Evolutionary conservation across 768 basidiomycete species (phyloP).

Genomic region (Holtermannia corniformis): DNA sequence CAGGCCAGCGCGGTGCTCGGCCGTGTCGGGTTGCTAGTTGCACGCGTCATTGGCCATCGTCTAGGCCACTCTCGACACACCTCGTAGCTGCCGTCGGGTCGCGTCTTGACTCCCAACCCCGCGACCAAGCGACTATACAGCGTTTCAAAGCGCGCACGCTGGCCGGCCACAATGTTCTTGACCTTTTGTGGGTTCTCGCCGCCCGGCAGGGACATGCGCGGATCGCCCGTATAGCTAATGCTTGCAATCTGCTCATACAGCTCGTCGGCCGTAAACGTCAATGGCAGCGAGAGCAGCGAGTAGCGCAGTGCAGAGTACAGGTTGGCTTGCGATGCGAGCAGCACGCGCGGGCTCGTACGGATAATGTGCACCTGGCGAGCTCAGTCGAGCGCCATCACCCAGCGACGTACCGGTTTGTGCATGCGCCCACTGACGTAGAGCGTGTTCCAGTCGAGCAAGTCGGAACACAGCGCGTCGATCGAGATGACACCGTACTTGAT

Average conservation of each 20-base stretch:
- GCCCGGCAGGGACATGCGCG: slow-evolving; percentile 76
- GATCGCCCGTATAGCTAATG: slow-evolving; percentile 66
- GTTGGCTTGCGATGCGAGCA: slow-evolving; percentile 88
- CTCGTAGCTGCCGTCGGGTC: background rate
- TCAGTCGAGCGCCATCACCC: no score
- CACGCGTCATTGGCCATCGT: background rate
- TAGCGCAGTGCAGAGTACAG: slow-evolving; percentile 78
- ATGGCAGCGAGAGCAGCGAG: slow-evolving; percentile 77
- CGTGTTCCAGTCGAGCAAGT: slow-evolving; percentile 84
- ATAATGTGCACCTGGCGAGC: slow-evolving; percentile 7
- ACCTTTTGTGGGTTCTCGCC: slow-evolving; percentile 93
- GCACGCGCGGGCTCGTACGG: slow-evolving; percentile 41
- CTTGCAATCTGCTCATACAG: slow-evolving; percentile 79
- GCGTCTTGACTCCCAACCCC: slow-evolving; percentile 48
- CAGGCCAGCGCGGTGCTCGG: slow-evolving; percentile 61
- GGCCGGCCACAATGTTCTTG: slow-evolving; percentile 78
- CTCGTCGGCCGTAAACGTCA: slow-evolving; percentile 66
- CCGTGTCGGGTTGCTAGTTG: slow-evolving; percentile 56
- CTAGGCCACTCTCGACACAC: background rate
- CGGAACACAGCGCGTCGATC: slow-evolving; percentile 75
- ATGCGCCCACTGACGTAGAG: slow-evolving; percentile 91
- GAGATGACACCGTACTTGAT: slow-evolving; percentile 98
- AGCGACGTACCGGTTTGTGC: slow-evolving; percentile 67
- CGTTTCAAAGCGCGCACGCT: slow-evolving; percentile 68
- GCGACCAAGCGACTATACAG: slow-evolving; percentile 53